A percentile compares a stretch with the other conserved stretches of the same genome.
phyloP scores from a whole-genome alignment of 225 moss, liverwort and hornwort species.

The Antitrichia curtipendula region DNA sequence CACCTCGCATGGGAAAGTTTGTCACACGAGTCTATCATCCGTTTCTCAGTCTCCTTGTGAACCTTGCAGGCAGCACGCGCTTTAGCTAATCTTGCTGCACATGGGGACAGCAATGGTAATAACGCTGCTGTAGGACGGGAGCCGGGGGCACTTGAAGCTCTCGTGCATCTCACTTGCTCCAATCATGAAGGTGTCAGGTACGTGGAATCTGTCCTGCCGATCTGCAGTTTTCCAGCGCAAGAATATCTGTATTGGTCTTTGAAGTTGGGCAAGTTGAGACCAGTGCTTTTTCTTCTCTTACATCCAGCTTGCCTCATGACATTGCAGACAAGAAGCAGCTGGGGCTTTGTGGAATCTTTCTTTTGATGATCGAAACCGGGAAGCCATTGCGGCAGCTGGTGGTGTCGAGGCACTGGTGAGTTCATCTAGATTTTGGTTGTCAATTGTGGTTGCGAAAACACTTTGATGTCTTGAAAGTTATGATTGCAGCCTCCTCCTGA shows the following conservation, averaged over 20 bases:
- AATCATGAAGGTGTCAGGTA: constrained; percentile 94
- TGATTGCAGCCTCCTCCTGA: background rate
- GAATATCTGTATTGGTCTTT: background rate
- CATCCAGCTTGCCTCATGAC: background rate
- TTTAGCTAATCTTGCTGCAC: constrained; percentile 87
- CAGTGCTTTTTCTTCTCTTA: background rate
- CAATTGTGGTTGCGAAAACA: background rate
- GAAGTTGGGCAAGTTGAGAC: background rate
- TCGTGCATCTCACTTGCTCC: constrained; percentile 87
- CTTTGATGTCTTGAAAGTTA: background rate
- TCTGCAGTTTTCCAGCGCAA: background rate
- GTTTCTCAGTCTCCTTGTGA: background rate
- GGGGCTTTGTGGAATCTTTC: constrained; percentile 97
- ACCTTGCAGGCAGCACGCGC: constrained; percentile 68
- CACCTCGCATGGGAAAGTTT: background rate
- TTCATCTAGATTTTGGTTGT: background rate
- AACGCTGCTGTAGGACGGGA: constrained; percentile 93
- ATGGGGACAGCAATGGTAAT: constrained; percentile 97
- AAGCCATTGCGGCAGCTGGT: constrained; percentile 84
- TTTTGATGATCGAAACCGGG: constrained; percentile 91
- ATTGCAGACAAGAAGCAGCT: constrained; percentile 83
- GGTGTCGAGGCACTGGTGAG: constrained; percentile 90
- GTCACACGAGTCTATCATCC: background rate
- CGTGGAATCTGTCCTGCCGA: background rate
- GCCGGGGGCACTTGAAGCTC: constrained; percentile 76